Evolutionary conservation across 768 basidiomycete genomes (phyloP).

Genomic region (Psilocybe cyanescens): DNA sequence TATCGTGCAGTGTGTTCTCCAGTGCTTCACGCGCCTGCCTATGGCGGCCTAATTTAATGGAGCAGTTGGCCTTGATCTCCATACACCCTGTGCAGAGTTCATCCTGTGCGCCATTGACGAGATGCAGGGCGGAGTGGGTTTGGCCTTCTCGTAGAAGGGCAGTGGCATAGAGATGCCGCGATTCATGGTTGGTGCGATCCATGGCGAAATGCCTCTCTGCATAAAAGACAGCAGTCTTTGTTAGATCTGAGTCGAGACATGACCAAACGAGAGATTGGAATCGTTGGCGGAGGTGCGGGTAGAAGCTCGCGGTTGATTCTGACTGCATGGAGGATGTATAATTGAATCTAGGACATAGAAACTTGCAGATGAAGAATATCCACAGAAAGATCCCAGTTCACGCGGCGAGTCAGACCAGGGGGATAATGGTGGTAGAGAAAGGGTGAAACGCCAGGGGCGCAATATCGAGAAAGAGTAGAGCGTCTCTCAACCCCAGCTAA

Average conservation of each 20-base stretch:
- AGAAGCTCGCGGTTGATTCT: constrained; percentile 52
- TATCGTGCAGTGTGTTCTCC: constrained; percentile 61
- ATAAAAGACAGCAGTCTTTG: constrained; percentile 84
- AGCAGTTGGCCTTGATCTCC: constrained; percentile 81
- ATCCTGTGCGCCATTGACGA: constrained; percentile 67
- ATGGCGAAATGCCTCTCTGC: constrained; percentile 83
- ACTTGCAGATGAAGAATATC: constrained; percentile 10
- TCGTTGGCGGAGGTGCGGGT: constrained; percentile 65
- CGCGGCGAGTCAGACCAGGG: constrained; percentile 16
- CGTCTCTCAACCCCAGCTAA: constrained; percentile 4
- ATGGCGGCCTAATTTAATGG: constrained; percentile 70
- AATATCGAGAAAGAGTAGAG: constrained; percentile 16
- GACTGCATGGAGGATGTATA: constrained; percentile 52
- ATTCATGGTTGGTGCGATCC: constrained; percentile 74
- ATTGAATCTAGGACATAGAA: constrained; percentile 34
- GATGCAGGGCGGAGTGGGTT: constrained; percentile 72
- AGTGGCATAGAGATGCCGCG: constrained; percentile 84
- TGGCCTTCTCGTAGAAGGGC: constrained; percentile 72
- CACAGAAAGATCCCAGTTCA: constrained; percentile 1
- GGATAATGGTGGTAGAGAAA: constrained; percentile 3
- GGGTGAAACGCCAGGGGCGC: constrained; percentile 4
- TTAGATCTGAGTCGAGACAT: constrained; percentile 81
- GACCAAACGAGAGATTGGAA: constrained; percentile 80
- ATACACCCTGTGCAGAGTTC: constrained; percentile 74
- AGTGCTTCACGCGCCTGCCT: constrained; percentile 77